phyloP scores from a whole-genome alignment of 352 stramenopile genomes.

The Globisporangium carolinianum region DNA sequence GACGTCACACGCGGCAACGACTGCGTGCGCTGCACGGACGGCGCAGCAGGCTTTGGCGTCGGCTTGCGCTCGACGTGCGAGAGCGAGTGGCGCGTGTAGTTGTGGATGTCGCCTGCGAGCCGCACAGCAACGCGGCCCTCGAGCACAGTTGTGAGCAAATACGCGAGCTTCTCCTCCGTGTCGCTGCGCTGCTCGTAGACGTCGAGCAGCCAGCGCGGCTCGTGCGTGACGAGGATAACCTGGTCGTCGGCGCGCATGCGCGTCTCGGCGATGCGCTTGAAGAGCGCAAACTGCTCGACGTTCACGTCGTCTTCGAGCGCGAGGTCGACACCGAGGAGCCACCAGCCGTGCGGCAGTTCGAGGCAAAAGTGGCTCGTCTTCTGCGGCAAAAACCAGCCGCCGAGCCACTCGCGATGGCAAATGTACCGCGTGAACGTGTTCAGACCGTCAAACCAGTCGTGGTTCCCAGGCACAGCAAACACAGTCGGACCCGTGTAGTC shows the following conservation, averaged over 20 bases:
- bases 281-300: conserved; percentile 90
- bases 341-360: conserved; percentile 88
- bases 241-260: conserved; percentile 76
- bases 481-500: conserved; percentile 69
- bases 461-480: conserved; percentile 87
- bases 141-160: conserved; percentile 67
- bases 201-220: conserved; percentile 89
- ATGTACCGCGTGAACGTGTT: conserved; percentile 91
- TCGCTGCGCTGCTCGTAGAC: conserved; percentile 72
- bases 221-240: conserved; percentile 90
- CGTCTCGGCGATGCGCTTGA: conserved; percentile 74
- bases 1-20: conserved; percentile 8
- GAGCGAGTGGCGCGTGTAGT: conserved; percentile 88
- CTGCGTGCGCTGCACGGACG: neutral
- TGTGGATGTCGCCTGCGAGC: conserved; percentile 91
- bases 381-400: conserved; percentile 90
- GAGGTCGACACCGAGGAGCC: conserved; percentile 88
- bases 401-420: conserved; percentile 88
- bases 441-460: conserved; percentile 93
- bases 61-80: neutral
- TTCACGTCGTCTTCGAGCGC: conserved; percentile 91
- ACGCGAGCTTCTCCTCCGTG: conserved; percentile 72
- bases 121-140: conserved; percentile 67
- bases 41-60: conserved; percentile 13
- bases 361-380: conserved; percentile 90